Evolutionary conservation across 108 stramenopile genomes (phyloP).

Genomic region (Hondaea fermentalgiana): DNA sequence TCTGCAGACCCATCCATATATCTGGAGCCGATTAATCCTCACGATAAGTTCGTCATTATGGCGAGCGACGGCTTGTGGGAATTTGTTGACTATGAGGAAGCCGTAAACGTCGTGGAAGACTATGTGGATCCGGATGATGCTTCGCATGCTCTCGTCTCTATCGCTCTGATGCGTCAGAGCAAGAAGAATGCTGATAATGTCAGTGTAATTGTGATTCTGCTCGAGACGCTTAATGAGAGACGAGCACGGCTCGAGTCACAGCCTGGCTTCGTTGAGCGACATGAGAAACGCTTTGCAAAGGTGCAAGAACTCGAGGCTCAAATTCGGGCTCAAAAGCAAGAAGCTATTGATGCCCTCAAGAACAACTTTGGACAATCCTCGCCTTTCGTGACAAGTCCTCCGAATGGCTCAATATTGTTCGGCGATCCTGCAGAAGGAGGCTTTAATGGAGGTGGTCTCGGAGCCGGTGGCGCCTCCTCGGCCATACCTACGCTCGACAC

Average conservation of each 20-base stretch:
- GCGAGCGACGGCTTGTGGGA: slow-evolving; percentile 13
- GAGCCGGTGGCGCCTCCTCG: no score
- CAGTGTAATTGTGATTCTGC: not conserved
- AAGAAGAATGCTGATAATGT: not conserved
- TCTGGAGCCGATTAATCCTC: not conserved
- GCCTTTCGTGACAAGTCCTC: not conserved
- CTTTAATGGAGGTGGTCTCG: not conserved
- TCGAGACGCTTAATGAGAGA: not conserved
- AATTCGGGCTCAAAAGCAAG: not conserved
- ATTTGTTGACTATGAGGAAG: not conserved
- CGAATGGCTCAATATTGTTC: not conserved
- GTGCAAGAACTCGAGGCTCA: not conserved
- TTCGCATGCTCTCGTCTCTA: not conserved
- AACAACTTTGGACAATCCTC: not conserved
- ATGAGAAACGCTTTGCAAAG: not conserved
- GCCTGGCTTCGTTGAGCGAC: not conserved
- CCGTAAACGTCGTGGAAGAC: not conserved
- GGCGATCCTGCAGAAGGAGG: not conserved
- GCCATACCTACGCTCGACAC: not conserved
- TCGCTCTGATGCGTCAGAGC: not conserved
- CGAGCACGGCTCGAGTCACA: not conserved
- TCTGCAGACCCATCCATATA: not conserved
- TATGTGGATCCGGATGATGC: not conserved
- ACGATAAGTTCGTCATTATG: not conserved
- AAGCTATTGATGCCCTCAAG: not conserved